Evolutionary conservation across 306 rosid species (phyloP).

Genomic region (Sicyos baderoa): DNA sequence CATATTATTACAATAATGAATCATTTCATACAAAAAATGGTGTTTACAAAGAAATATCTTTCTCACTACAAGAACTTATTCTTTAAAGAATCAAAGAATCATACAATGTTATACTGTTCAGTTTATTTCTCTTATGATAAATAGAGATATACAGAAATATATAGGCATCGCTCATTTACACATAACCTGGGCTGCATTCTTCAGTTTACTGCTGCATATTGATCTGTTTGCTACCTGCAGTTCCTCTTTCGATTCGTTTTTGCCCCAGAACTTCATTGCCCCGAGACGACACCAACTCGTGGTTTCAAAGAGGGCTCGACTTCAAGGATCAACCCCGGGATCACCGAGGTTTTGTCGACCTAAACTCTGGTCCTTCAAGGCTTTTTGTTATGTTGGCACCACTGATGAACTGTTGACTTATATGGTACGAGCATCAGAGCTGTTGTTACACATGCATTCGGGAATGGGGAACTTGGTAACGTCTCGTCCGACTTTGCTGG

Average conservation of each 20-base stretch:
- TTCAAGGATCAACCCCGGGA: constrained; percentile 6
- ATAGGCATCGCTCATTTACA: constrained; percentile 12
- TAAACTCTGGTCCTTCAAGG: neutral
- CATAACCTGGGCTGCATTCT: neutral
- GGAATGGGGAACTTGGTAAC: constrained; percentile 90
- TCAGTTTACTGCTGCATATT: constrained; percentile 3
- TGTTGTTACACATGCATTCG: constrained; percentile 78
- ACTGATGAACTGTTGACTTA: neutral
- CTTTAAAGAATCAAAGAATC: constrained; percentile 47
- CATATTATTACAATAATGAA: neutral
- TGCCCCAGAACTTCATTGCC: constrained; percentile 11
- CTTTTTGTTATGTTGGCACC: neutral
- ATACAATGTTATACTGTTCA: neutral
- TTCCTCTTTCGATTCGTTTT: neutral
- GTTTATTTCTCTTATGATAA: constrained; percentile 8
- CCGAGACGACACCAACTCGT: constrained; percentile 1
- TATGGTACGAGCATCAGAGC: constrained; percentile 22
- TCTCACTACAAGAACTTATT: constrained; percentile 32
- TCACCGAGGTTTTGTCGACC: neutral
- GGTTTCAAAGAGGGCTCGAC: constrained; percentile 26
- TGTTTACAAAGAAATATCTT: constrained; percentile 21
- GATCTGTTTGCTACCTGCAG: neutral
- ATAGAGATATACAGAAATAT: neutral
- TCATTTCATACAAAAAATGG: constrained; percentile 9
- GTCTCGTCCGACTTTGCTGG: constrained; percentile 51